Conservation (phyloP, 441 rosid genomes). For the California macrophylla region DNA sequence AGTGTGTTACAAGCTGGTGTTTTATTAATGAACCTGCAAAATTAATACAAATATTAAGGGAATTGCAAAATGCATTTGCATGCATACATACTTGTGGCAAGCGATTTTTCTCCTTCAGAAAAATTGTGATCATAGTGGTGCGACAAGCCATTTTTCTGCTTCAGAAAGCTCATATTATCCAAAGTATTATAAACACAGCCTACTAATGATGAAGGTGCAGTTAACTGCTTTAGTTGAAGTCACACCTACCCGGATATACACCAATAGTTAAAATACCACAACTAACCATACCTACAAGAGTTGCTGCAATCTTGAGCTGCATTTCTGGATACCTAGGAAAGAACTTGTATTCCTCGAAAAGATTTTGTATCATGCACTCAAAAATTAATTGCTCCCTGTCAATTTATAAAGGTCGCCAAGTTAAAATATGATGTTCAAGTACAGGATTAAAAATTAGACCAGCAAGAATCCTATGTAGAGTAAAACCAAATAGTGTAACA, state of each 20-base stretch:
- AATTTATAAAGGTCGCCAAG: slow-evolving; percentile 8
- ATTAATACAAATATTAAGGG: not conserved
- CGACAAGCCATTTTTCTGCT: not conserved
- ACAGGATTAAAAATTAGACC: not conserved
- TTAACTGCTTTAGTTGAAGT: not conserved
- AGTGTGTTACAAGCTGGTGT: slow-evolving; percentile 93
- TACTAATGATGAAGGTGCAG: not conserved
- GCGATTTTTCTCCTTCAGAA: not conserved
- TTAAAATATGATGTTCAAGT: not conserved
- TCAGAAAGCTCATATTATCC: not conserved
- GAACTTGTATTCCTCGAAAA: slow-evolving; percentile 90
- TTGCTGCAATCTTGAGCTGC: slow-evolving; percentile 87
- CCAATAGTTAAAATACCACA: not conserved
- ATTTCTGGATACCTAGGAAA: slow-evolving; percentile 95
- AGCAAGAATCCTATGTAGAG: not conserved
- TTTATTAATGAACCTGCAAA: slow-evolving; percentile 40
- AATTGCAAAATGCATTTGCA: not conserved
- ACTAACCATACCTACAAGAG: slow-evolving; percentile 70
- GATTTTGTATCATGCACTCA: slow-evolving; percentile 92
- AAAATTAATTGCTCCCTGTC: slow-evolving; percentile 86
- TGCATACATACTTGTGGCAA: not conserved
- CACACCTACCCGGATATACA: not conserved
- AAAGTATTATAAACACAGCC: not conserved
- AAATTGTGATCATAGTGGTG: not conserved
- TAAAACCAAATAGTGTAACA: not conserved